Percentiles rank a stretch among this genome's conserved stretches.
These are phyloP conservation scores for Hymenoscyphus occultus DNA, from an alignment of 2,329 filamentous ascomycete genomes.

Conservation along the genomic window DNA sequence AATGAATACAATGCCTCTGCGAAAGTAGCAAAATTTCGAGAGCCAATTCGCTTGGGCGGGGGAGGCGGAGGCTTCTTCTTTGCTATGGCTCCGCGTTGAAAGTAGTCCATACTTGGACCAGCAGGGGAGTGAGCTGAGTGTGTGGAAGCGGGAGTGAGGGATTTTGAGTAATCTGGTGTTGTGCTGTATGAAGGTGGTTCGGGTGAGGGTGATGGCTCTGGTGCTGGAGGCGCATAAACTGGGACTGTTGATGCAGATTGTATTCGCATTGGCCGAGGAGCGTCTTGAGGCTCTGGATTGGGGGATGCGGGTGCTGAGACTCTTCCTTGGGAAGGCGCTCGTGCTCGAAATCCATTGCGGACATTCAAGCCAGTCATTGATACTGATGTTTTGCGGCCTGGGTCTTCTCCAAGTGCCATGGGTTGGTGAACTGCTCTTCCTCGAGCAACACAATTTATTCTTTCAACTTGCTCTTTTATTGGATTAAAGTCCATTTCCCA, in stretches of 20 bases:
- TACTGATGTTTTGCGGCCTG: constrained; percentile 25
- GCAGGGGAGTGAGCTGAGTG: constrained; percentile 31
- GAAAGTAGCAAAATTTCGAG: constrained; percentile 42
- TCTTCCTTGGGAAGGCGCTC: constrained; percentile 41
- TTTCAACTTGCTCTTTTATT: constrained; percentile 64
- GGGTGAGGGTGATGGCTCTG: constrained; percentile 26
- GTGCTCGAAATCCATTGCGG: constrained; percentile 41
- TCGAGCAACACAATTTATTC: constrained; percentile 58
- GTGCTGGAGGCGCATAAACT: constrained; percentile 19
- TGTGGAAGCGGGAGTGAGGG: constrained; percentile 30
- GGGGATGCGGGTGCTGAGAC: constrained; percentile 24
- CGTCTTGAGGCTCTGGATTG: constrained; percentile 20
- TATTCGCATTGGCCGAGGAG: constrained; percentile 25
- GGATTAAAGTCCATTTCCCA: constrained; percentile 65
- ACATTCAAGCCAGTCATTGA: constrained; percentile 32
- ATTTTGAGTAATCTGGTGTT: constrained; percentile 28
- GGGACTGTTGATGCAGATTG: constrained; percentile 24
- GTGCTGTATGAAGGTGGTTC: constrained; percentile 21
- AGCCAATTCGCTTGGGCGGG: constrained; percentile 55
- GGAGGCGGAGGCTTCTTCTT: constrained; percentile 78
- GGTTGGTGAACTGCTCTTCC: constrained; percentile 64
- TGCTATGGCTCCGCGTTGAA: constrained; percentile 39
- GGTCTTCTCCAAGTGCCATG: constrained; percentile 39
- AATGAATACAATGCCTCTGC: constrained; percentile 74
- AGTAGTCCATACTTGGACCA: constrained; percentile 32